Evolutionary conservation across 1,139 yeast genomes (phyloP).

Genomic region (Candida sp.): DNA sequence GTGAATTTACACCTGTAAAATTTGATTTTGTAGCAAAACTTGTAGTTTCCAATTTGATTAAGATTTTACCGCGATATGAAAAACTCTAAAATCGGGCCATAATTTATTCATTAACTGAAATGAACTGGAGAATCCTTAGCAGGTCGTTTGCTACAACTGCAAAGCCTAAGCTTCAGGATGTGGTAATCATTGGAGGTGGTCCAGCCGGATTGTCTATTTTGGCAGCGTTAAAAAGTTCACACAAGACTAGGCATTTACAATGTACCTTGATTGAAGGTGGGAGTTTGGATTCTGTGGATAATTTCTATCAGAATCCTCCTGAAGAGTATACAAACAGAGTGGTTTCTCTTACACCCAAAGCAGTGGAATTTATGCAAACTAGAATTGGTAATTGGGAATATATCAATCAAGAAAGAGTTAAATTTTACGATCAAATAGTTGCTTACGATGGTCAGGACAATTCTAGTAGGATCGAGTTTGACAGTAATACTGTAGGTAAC

Average conservation of each 20-base stretch:
- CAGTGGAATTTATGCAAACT: slow-evolving; percentile 59
- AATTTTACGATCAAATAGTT: slow-evolving; percentile 74
- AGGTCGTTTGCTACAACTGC: slow-evolving; percentile 1
- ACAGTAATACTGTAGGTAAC: slow-evolving; percentile 44
- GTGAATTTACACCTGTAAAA: too few species aligned
- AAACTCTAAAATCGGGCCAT: too few species aligned
- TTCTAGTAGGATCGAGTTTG: slow-evolving; percentile 69
- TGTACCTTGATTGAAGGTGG: slow-evolving; percentile 76
- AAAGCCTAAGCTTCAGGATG: slow-evolving; percentile 46
- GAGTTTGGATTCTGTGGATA: slow-evolving; percentile 50
- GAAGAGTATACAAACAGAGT: slow-evolving; percentile 71
- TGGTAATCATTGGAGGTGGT: slow-evolving; percentile 94
- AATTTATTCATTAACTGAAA: too few species aligned
- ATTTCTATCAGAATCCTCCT: slow-evolving; percentile 56
- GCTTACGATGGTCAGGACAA: slow-evolving; percentile 82
- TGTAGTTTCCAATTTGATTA: neutral
- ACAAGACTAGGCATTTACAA: slow-evolving; percentile 53
- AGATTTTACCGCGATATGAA: neutral
- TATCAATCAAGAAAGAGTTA: slow-evolving; percentile 65
- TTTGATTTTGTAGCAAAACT: too few species aligned
- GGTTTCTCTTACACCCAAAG: slow-evolving; percentile 80
- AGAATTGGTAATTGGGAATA: slow-evolving; percentile 75
- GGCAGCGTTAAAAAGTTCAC: slow-evolving; percentile 70
- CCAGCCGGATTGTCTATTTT: slow-evolving; percentile 93
- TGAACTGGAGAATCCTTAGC: neutral